These are phyloP conservation scores for Cercospora berteroae DNA, from an alignment of 2,329 filamentous ascomycete species.

Conservation along the genomic window DNA sequence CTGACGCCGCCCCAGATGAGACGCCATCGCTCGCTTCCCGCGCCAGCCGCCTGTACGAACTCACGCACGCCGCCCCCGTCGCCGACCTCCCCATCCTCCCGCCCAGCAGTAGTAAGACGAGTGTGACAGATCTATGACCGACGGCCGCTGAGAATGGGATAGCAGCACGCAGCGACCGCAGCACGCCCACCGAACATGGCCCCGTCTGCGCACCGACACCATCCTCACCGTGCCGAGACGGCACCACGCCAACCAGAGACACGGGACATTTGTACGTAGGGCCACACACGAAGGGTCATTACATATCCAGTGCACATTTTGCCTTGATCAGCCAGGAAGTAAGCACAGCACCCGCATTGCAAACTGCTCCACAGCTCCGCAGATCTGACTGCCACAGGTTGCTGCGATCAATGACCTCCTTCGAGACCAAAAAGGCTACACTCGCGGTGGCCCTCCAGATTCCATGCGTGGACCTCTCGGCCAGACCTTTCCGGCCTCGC, in stretches of 20 bases:
- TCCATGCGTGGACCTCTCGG: conserved; percentile 19
- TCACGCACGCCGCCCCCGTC: conserved; percentile 18
- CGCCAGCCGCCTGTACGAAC: conserved; percentile 23
- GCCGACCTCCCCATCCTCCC: neutral
- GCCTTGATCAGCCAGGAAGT: conserved; percentile 26
- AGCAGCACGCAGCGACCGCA: neutral
- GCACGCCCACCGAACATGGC: neutral
- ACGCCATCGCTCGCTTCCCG: conserved; percentile 22
- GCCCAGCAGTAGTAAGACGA: neutral
- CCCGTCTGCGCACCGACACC: conserved; percentile 6
- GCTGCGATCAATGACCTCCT: conserved; percentile 26
- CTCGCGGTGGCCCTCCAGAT: conserved; percentile 6
- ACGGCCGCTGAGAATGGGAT: neutral
- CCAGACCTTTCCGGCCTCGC: conserved; percentile 20
- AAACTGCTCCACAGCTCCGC: neutral
- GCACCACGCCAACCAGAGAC: conserved; percentile 20
- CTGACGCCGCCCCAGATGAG: conserved; percentile 20
- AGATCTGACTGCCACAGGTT: conserved; percentile 12
- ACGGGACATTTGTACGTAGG: conserved; percentile 26
- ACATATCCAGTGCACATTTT: conserved; percentile 25
- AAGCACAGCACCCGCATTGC: neutral
- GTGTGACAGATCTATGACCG: neutral
- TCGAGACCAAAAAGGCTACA: conserved; percentile 15
- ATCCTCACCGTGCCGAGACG: conserved; percentile 11
- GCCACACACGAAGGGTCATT: conserved; percentile 27